Conservation (phyloP, 1,284 basidiomycete genomes). For the Mrakiaceae sp. region DNA sequence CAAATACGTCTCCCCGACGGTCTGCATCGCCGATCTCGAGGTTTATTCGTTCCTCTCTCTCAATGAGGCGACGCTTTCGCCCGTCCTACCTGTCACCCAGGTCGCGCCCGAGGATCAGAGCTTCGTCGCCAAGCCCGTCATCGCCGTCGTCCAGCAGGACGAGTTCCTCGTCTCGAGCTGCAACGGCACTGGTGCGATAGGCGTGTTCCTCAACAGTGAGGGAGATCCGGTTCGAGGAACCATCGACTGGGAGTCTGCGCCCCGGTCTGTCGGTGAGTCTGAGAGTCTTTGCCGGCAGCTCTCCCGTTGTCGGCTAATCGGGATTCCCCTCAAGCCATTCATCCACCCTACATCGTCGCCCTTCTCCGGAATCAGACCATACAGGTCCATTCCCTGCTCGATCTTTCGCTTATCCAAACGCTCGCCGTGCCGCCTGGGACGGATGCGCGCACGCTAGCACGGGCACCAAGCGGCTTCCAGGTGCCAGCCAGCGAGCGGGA, state of each 20-base stretch:
- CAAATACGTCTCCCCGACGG: slow-evolving; percentile 49
- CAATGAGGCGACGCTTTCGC: slow-evolving; percentile 51
- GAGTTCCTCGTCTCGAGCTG: slow-evolving; percentile 51
- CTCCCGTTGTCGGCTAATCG: too few species aligned
- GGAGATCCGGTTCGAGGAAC: slow-evolving; percentile 84
- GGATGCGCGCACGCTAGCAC: slow-evolving; percentile 25
- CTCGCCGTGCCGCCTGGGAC: slow-evolving; percentile 43
- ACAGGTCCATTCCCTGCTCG: slow-evolving; percentile 66
- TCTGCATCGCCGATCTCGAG: slow-evolving; percentile 63
- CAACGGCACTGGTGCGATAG: slow-evolving; percentile 54
- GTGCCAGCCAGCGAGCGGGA: slow-evolving; percentile 31
- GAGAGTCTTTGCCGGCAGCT: slow-evolving; percentile 6
- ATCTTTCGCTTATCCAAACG: slow-evolving; percentile 60
- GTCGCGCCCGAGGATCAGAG: slow-evolving; percentile 28
- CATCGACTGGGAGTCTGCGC: slow-evolving; percentile 68
- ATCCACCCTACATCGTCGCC: slow-evolving; percentile 66
- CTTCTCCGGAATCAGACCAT: slow-evolving; percentile 66
- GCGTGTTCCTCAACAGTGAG: slow-evolving; percentile 67
- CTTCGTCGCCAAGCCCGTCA: slow-evolving; percentile 50
- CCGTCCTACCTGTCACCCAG: slow-evolving; percentile 66
- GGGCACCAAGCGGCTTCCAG: slow-evolving; percentile 33
- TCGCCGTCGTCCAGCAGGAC: slow-evolving; percentile 58
- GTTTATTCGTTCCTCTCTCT: slow-evolving; percentile 69
- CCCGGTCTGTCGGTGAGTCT: slow-evolving; percentile 57
- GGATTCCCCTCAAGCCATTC: slow-evolving; percentile 46